A percentile compares a stretch with the other conserved stretches of the same genome.
Conservation (phyloP, 2,329 filamentous ascomycete species). For the Aplosporella prunicola region DNA sequence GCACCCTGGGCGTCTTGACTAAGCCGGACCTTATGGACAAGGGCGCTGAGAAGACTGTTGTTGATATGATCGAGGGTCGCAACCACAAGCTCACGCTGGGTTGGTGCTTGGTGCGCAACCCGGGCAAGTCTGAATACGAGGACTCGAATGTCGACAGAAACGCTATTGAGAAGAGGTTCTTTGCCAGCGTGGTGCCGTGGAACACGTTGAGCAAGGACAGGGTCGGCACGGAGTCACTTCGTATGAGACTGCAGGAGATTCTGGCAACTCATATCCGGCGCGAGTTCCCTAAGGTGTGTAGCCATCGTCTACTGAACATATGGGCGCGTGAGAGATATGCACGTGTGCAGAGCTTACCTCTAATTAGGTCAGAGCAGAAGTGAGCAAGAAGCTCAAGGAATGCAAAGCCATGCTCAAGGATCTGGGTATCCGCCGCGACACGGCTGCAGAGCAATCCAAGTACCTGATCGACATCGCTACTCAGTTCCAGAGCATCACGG, state of each 20-base stretch:
- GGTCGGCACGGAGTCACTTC: slow-evolving; percentile 34
- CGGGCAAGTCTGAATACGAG: slow-evolving; percentile 18
- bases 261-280: slow-evolving; percentile 33
- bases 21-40: slow-evolving; percentile 27
- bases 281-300: slow-evolving; percentile 36
- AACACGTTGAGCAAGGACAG: slow-evolving; percentile 26
- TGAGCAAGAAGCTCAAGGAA: not conserved
- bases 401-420: slow-evolving; percentile 16
- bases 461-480: slow-evolving; percentile 31
- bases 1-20: slow-evolving; percentile 30
- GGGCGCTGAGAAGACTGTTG: slow-evolving; percentile 15
- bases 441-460: slow-evolving; percentile 25
- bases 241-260: slow-evolving; percentile 31
- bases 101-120: slow-evolving; percentile 26
- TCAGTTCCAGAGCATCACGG: slow-evolving; percentile 29
- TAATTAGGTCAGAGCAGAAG: slow-evolving; percentile 17
- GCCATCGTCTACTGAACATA: not conserved
- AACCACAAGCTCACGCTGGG: slow-evolving; percentile 20
- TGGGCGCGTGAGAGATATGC: too few relatives aligned
- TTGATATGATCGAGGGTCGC: slow-evolving; percentile 20
- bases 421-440: slow-evolving; percentile 27
- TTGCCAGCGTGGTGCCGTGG: slow-evolving; percentile 26
- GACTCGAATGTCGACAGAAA: slow-evolving; percentile 18
- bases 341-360: too few relatives aligned
- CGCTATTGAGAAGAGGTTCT: slow-evolving; percentile 27